These are phyloP conservation scores for Cladobotryum protrusum DNA, from an alignment of 2,329 filamentous ascomycete genomes.

Conservation along the genomic window DNA sequence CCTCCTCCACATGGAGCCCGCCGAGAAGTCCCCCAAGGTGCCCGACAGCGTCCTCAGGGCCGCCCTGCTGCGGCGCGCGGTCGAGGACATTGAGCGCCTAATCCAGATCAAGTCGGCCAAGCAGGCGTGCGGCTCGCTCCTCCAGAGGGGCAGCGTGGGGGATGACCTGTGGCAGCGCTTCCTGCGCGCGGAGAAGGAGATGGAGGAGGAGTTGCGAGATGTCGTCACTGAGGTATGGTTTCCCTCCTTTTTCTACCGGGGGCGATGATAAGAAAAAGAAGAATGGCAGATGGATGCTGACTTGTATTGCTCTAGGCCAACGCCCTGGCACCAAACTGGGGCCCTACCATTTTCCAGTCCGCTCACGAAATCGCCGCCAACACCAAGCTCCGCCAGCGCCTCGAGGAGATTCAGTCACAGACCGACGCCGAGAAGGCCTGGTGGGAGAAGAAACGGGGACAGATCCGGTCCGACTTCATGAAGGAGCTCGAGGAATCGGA, in stretches of 20 bases:
- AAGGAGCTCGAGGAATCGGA: constrained; percentile 71
- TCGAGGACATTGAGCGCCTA: constrained; percentile 88
- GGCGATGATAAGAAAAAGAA: background rate
- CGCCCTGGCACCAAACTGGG: constrained; percentile 82
- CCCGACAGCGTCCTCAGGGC: constrained; percentile 84
- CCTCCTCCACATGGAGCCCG: constrained; percentile 70
- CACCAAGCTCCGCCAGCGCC: constrained; percentile 63
- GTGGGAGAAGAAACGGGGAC: constrained; percentile 80
- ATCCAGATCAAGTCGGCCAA: constrained; percentile 85
- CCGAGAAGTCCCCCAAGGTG: constrained; percentile 62
- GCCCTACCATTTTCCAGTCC: constrained; percentile 91
- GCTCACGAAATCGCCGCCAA: constrained; percentile 95
- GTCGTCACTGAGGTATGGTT: constrained; percentile 77
- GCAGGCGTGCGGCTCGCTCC: constrained; percentile 72
- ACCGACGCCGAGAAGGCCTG: constrained; percentile 72
- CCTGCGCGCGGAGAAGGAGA: constrained; percentile 87
- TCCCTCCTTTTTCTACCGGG: no score
- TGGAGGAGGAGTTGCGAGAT: constrained; percentile 91
- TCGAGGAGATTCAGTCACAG: constrained; percentile 69
- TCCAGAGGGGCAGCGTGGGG: constrained; percentile 87
- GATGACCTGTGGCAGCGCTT: constrained; percentile 96
- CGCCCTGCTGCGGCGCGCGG: constrained; percentile 79
- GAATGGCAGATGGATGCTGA: background rate
- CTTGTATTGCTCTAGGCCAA: constrained; percentile 62
- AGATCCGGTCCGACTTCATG: constrained; percentile 72